Evolutionary conservation across 495 filamentous ascomycete genomes (phyloP), one percentile per base, ranked within the genome.

Genomic region (Podospora appendiculata): DNA sequence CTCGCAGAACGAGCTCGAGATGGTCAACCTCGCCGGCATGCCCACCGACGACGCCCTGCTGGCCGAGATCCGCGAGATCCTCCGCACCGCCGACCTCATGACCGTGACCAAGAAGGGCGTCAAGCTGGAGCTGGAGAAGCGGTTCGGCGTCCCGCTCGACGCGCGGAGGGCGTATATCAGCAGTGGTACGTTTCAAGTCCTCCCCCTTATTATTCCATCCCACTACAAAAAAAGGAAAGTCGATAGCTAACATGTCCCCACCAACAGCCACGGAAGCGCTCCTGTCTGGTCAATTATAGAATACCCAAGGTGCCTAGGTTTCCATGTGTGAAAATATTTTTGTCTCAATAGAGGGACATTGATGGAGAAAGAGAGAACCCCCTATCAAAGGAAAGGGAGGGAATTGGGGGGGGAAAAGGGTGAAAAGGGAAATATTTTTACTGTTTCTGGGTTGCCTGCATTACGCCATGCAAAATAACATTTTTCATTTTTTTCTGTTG

Each of bases 61-160:
- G 45, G 85, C 88, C 1, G 94, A 99, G 76, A 97, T 99, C 51
- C 76, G 93, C 40, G 91, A 96, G 58, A 94, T 99, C 50, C 72
- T 99, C 45, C 76, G 83, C 55, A 90, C 87, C 3, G 89, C 89
- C 2, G 94, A 99, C 73, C 73, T 99, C 60, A 99, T 99, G 93
- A 89, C 75, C 9, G 87, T 97, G 32, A 97, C 94, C 55, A 99
- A 99, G 85, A 99, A 97, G 82, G 88, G 86, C 53, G 86, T 99
- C 71, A 96, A 96, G 78, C 69, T 79, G 53, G 94, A 99, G 70
- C 71, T 99, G 52, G 94, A 99, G 74, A 77, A 79, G 60, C 79
- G 90, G 57, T 99, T 96, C 65, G 87, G 85, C 32, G 81, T 94
- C 35, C 76, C 76, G 43, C 71, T 97, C 48, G 91, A 97, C 64